phyloP scores from a whole-genome alignment of 495 filamentous ascomycete species.

The Parachaetomium inaequale region DNA sequence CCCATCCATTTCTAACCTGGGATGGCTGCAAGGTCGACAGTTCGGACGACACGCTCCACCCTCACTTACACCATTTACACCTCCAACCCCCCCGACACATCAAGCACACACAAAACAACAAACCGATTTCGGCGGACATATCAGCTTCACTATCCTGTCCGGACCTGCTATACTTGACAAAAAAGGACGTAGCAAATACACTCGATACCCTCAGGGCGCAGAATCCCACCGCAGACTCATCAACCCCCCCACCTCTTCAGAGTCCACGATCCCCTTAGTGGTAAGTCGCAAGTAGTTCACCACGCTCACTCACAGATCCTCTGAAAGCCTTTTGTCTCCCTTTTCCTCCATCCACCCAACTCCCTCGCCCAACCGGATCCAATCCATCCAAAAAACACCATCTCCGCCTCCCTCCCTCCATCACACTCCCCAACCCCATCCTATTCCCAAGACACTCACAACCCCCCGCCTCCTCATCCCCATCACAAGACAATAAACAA shows the following conservation, averaged over 20 bases:
- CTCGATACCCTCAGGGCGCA: not conserved
- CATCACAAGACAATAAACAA: not conserved
- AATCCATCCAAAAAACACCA: not conserved
- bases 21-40: no score
- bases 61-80: not conserved
- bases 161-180: not conserved
- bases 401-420: not conserved
- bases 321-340: constrained; percentile 3
- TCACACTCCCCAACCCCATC: not conserved
- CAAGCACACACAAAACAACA: not conserved
- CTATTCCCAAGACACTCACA: not conserved
- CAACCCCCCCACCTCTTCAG: not conserved
- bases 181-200: not conserved
- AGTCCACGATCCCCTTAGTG: constrained; percentile 6
- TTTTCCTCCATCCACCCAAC: not conserved
- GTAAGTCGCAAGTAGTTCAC: not conserved
- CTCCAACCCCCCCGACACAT: not conserved
- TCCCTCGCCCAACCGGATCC: not conserved
- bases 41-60: no score
- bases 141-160: constrained; percentile 13
- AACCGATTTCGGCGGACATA: not conserved
- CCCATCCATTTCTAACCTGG: no score
- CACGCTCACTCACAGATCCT: constrained; percentile 1
- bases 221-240: not conserved
- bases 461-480: not conserved